phyloP scores from a whole-genome alignment of 192 early-diverging fungal genomes.

The Umbelopsis sp. region DNA sequence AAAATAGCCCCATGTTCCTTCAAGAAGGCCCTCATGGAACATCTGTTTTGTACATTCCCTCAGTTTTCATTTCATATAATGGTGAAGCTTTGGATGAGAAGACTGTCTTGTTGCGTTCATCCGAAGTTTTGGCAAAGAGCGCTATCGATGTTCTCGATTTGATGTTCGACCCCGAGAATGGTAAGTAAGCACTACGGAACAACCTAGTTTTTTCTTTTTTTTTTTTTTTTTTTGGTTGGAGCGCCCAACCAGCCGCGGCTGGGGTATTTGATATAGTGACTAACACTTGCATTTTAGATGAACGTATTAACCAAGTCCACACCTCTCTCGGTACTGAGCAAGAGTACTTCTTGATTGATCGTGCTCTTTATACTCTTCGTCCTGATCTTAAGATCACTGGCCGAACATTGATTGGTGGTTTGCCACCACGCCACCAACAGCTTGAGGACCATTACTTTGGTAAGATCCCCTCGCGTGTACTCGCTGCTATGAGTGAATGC shows the following conservation, averaged over 20 bases:
- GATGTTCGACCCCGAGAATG: conserved; percentile 53
- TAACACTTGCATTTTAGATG: background rate
- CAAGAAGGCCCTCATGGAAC: conserved; percentile 91
- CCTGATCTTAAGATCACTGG: conserved; percentile 98
- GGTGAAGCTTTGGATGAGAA: conserved; percentile 99
- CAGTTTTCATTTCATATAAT: conserved; percentile 99
- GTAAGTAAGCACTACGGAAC: conserved; percentile 16
- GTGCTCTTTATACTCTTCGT: conserved; percentile 88
- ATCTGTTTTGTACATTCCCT: conserved; percentile 92
- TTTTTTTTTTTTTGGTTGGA: too few relatives aligned
- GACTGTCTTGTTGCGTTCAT: conserved; percentile 93
- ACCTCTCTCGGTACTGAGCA: conserved; percentile 97
- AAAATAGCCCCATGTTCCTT: conserved; percentile 88
- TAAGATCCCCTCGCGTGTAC: conserved; percentile 91
- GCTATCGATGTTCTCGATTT: conserved; percentile 77
- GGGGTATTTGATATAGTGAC: too few relatives aligned
- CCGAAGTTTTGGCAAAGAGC: conserved; percentile 82
- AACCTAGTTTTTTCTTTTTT: too few relatives aligned
- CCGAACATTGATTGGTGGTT: conserved; percentile 87
- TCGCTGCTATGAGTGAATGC: conserved; percentile 88
- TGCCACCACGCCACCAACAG: conserved; percentile 98
- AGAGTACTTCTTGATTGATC: conserved; percentile 98
- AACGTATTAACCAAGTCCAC: conserved; percentile 74
- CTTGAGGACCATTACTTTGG: conserved; percentile 99
- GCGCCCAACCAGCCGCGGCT: too few relatives aligned